Percentiles rank a stretch among this genome's conserved stretches.
phyloP scores from a whole-genome alignment of 306 rosid species.

The Fragaria nilgerrensis region DNA sequence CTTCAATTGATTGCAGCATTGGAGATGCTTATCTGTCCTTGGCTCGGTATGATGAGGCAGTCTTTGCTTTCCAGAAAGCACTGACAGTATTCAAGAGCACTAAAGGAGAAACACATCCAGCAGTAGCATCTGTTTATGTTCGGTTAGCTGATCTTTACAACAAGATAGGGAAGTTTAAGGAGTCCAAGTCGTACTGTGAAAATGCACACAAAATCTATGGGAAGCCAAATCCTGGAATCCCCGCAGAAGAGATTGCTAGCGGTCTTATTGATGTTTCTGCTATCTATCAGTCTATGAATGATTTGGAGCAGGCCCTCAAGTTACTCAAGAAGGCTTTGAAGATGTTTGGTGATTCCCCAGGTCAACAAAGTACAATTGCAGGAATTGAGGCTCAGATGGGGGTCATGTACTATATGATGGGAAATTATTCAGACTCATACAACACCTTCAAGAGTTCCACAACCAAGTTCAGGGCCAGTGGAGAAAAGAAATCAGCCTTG shows the following conservation, averaged over 20 bases:
- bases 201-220: slow-evolving; percentile 67
- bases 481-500: slow-evolving; percentile 72
- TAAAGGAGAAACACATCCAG: slow-evolving; percentile 73
- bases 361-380: slow-evolving; percentile 69
- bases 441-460: slow-evolving; percentile 55
- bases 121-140: slow-evolving; percentile 74
- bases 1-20: slow-evolving; percentile 71
- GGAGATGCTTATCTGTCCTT: slow-evolving; percentile 72
- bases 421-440: slow-evolving; percentile 65
- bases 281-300: slow-evolving; percentile 77
- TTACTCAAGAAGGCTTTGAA: slow-evolving; percentile 76
- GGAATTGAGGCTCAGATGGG: slow-evolving; percentile 95
- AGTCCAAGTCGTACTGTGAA: slow-evolving; percentile 71
- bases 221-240: slow-evolving; percentile 51
- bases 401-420: slow-evolving; percentile 72
- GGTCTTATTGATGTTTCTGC: slow-evolving; percentile 80
- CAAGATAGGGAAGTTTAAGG: slow-evolving; percentile 77
- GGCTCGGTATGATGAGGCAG: slow-evolving; percentile 78
- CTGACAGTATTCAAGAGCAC: slow-evolving; percentile 61
- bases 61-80: slow-evolving; percentile 74
- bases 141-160: slow-evolving; percentile 75
- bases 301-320: slow-evolving; percentile 66
- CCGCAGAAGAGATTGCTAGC: slow-evolving; percentile 72
- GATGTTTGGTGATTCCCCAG: slow-evolving; percentile 48
- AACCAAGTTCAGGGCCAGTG: slow-evolving; percentile 58